Evolutionary conservation across 2,329 filamentous ascomycete species (phyloP), one percentile per base, ranked within the genome.

Genomic region (Xylariomycetidae sp.): DNA sequence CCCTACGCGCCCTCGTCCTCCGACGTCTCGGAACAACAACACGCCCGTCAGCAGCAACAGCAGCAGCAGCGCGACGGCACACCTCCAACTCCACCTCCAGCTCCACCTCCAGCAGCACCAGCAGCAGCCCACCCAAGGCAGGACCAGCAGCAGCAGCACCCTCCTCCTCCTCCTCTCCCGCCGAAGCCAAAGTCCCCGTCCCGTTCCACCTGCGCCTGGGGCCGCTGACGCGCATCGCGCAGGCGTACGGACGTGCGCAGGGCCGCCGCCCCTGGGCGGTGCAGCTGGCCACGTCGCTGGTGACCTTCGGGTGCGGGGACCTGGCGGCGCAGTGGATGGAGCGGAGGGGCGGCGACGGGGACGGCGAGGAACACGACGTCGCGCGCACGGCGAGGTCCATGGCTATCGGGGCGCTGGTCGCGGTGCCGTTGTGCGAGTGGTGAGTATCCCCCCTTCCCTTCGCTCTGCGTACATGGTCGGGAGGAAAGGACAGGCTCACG

Each of bases 401-500:
- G 50, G 54, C 78, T 3, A 90, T 95, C 36, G 87, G 87, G 4
- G 77, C 74, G 2, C 63, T 82, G 29, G 75, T 74, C 9, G 79
- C 82, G 13, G 85, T 95, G 38, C 89, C 89, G 1, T 75, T 74
- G 28, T 95, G 89, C 56, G 76, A 76, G 49, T 95, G 88, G 88
- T 93, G 69, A 42, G 70, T 50, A n/a, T 6, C 8, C 20, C 4
- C 22, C 24, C 16, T 18, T 19, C 14, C 17, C n/a, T n/a, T n/a
- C n/a, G n/a, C n/a, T n/a, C n/a, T n/a, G n/a, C n/a, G n/a, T n/a
- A n/a, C n/a, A n/a, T n/a, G n/a, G n/a, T n/a, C n/a, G n/a, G n/a
- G n/a, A n/a, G n/a, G n/a, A n/a, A n/a, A n/a, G n/a, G n/a, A n/a
- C n/a, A n/a, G n/a, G n/a, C n/a, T n/a, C n/a, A n/a, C n/a, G n/a